phyloP scores from a whole-genome alignment of 331 rosid species.

The Pyracantha coccinea region DNA sequence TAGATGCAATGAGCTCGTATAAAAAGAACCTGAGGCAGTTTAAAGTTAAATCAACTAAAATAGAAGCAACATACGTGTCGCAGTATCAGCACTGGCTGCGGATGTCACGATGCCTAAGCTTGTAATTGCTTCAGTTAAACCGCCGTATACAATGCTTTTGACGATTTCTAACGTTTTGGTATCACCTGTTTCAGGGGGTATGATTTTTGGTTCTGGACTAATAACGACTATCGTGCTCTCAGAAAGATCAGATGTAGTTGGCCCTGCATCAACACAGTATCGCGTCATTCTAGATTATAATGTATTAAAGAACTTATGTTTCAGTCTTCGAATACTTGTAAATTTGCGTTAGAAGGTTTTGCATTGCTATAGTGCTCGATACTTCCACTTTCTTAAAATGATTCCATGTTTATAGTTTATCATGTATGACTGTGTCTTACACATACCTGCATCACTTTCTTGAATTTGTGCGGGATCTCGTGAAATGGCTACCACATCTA shows the following conservation, averaged over 20 bases:
- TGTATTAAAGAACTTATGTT: not conserved
- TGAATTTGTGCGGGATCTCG: not conserved
- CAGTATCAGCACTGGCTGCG: constrained; percentile 39
- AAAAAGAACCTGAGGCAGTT: not conserved
- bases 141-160: constrained; percentile 20
- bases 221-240: not conserved
- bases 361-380: not conserved
- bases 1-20: not conserved
- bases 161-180: not conserved
- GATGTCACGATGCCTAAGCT: constrained; percentile 26
- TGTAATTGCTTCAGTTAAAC: constrained; percentile 17
- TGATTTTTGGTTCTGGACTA: not conserved
- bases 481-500: not conserved
- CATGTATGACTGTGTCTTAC: not conserved
- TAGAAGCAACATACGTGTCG: constrained; percentile 33
- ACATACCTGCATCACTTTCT: constrained; percentile 1
- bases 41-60: not conserved
- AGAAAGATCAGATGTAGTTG: not conserved
- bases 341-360: not conserved
- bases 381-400: not conserved
- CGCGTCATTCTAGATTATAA: not conserved
- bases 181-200: not conserved
- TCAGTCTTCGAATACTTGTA: not conserved
- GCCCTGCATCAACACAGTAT: not conserved
- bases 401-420: not conserved